Percentiles rank a stretch among this genome's conserved stretches.
Evolutionary conservation across 768 basidiomycete genomes (phyloP).

Genomic region (Suillus occidentalis): DNA sequence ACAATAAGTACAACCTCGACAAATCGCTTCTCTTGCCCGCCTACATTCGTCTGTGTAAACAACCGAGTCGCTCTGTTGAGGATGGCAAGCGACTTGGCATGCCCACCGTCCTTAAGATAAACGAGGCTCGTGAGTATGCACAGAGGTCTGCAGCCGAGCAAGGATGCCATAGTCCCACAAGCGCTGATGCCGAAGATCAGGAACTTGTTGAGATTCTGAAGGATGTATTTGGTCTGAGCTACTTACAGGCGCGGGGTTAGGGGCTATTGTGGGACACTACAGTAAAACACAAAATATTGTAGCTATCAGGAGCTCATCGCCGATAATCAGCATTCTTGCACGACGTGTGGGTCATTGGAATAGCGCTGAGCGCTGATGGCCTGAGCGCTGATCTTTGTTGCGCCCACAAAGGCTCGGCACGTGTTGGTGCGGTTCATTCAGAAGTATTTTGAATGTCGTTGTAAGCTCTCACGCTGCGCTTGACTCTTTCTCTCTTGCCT

Average conservation of each 20-base stretch:
- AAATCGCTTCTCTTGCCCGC: constrained; percentile 47
- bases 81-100: constrained; percentile 61
- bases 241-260: background rate
- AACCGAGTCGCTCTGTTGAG: constrained; percentile 47
- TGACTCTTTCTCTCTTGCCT: background rate
- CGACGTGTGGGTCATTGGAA: background rate
- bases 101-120: constrained; percentile 53
- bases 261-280: background rate
- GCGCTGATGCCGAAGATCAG: constrained; percentile 27
- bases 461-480: background rate
- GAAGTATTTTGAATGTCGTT: background rate
- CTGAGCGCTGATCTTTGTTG: background rate
- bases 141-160: constrained; percentile 34
- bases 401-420: background rate
- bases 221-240: constrained; percentile 31
- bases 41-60: constrained; percentile 53
- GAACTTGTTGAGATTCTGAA: constrained; percentile 29
- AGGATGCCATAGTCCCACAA: constrained; percentile 29
- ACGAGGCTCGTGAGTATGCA: constrained; percentile 49
- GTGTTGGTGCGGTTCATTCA: background rate
- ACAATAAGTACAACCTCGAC: constrained; percentile 54
- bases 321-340: background rate
- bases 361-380: too few relatives aligned
- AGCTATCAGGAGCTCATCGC: background rate
- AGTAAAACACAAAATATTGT: background rate